These are phyloP conservation scores for Aureobasidium sp. DNA, from an alignment of 2,329 filamentous ascomycete genomes.

Conservation along the genomic window DNA sequence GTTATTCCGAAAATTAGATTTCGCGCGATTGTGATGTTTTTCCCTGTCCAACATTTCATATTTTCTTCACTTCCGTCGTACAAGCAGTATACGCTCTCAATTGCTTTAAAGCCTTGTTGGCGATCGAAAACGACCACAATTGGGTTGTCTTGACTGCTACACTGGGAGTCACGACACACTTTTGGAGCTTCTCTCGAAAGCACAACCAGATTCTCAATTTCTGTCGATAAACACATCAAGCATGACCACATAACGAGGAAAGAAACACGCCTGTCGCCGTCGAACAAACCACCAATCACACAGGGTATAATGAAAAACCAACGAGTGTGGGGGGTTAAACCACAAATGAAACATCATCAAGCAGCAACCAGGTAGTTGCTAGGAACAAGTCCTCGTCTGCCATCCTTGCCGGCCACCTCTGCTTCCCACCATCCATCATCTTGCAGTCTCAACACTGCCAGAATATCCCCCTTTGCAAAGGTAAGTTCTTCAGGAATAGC, in stretches of 20 bases:
- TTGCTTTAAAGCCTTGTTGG: background rate
- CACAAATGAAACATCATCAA: background rate
- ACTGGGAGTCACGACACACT: background rate
- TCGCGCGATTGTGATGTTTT: constrained; percentile 5
- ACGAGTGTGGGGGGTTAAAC: background rate
- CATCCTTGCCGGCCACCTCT: constrained; percentile 63
- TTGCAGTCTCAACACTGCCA: constrained; percentile 81
- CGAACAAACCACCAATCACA: background rate
- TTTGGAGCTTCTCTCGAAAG: background rate
- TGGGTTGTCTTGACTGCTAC: background rate
- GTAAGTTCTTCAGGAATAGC: constrained; percentile 92
- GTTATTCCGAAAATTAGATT: background rate
- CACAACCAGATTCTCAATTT: background rate
- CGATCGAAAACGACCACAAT: background rate
- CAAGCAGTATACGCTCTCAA: background rate
- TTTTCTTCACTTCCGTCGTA: background rate
- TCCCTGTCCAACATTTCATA: too few relatives aligned
- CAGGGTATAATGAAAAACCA: background rate
- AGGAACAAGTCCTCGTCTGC: constrained; percentile 50
- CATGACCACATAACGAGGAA: background rate
- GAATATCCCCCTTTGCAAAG: constrained; percentile 83
- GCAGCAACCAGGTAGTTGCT: constrained; percentile 46
- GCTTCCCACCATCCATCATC: constrained; percentile 99
- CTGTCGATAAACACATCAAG: background rate
- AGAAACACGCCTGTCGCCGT: background rate